A percentile compares a stretch with the other conserved stretches of the same genome.
phyloP scores from a whole-genome alignment of 257 asterid species.

The Solanum gandarillasii region DNA sequence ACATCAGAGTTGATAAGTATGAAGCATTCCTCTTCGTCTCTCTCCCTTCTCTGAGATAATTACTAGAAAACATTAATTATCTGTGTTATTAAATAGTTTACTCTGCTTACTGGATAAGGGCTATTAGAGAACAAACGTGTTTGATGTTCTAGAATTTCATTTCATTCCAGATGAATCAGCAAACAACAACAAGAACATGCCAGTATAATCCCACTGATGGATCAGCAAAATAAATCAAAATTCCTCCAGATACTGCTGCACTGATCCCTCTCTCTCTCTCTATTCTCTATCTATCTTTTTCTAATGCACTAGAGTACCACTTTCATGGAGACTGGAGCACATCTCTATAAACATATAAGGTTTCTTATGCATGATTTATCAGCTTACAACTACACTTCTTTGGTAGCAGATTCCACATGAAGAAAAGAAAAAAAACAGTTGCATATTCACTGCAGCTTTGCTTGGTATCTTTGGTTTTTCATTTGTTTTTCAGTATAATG shows the following conservation, averaged over 20 bases:
- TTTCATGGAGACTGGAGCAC: not conserved
- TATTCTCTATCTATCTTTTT: not conserved
- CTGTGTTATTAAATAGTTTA: not conserved
- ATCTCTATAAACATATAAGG: not conserved
- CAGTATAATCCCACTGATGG: not conserved
- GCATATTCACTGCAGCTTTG: not conserved
- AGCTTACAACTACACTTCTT: not conserved
- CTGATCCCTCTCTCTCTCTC: not conserved
- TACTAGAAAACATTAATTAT: not conserved
- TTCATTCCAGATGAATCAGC: not conserved
- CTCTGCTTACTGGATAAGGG: not conserved
- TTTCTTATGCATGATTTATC: not conserved
- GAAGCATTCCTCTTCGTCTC: not conserved
- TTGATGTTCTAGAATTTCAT: not conserved
- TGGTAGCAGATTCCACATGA: not conserved
- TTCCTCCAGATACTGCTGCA: not conserved
- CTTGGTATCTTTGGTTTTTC: not conserved
- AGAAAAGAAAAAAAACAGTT: not conserved
- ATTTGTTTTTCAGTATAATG: not conserved
- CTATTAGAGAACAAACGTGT: not conserved
- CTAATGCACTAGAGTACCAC: not conserved
- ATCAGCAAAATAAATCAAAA: not conserved
- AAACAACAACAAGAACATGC: not conserved
- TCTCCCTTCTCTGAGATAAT: not conserved
- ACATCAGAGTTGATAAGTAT: not conserved